These are phyloP conservation scores for Suaeda aralocaspica DNA, from an alignment of 148 eudicot genomes.

Conservation along the genomic window DNA sequence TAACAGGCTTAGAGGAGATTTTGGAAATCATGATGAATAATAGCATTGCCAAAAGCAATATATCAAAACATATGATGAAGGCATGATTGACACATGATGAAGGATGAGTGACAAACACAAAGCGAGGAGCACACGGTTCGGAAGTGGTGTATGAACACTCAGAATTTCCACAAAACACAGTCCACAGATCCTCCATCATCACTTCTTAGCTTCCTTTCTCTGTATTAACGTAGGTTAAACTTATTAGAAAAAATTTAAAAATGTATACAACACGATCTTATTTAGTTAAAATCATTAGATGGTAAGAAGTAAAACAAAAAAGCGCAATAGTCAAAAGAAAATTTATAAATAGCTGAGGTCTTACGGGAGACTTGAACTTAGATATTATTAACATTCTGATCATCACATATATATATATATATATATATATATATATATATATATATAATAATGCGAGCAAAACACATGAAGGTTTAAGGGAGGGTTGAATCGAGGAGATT, in stretches of 20 bases:
- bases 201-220: constrained; percentile 7
- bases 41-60: constrained; percentile 47
- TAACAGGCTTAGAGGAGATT: constrained; percentile 26
- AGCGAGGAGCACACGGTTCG: constrained; percentile 36
- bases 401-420: no score
- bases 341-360: no score
- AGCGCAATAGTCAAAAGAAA: no score
- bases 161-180: constrained; percentile 27
- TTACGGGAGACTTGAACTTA: no score
- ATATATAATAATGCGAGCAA: no score
- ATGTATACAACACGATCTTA: no score
- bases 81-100: constrained; percentile 85
- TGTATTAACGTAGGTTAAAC: constrained; percentile 6
- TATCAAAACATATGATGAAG: constrained; percentile 46
- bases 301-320: no score
- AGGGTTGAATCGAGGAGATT: no score
- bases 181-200: constrained; percentile 34
- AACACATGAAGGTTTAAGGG: no score
- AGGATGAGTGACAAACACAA: constrained; percentile 40
- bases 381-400: no score
- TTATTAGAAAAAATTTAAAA: neutral
- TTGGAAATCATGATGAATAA: constrained; percentile 39
- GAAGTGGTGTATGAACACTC: constrained; percentile 26
- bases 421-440: no score
- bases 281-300: no score